Evolutionary conservation across 495 filamentous ascomycete species (phyloP), one percentile per base, ranked within the genome.

Genomic region (Hypoxylon crocopeplum): DNA sequence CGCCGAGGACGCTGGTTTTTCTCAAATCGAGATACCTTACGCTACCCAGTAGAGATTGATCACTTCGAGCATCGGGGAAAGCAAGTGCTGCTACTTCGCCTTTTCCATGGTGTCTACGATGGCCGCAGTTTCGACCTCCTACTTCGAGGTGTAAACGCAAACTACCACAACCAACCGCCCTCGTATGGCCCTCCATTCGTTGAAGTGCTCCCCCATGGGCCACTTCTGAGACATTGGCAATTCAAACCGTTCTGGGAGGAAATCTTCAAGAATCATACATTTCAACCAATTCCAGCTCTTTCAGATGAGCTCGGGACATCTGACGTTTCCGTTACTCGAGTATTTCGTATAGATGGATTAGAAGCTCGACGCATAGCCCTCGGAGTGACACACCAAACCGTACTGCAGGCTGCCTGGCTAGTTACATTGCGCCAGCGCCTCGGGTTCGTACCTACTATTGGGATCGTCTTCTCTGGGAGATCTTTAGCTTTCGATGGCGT

Each of bases 71-170:
- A 69, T 13, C 50, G 59, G 2, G 51, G 52, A 0, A 64, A 52
- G 16, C 64, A 57, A 3, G 54, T 81, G 0, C 70, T 93, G 24
- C 73, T 72, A 15, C 64, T 94, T 21, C 79, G 86, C 34, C 84
- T 94, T 0, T 93, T 94, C 71, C 93, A 98, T 66, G 90, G 84
- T 5, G 73, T 97, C 0, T 98, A 97, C 63, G 93, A 98, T 74
- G 93, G 88, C 1, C 88, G 83, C 62, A 93, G 90, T 48, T 78
- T 96, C 21, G 69, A 79, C 0, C 73, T 92, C 20, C 68, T 97
- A 0, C 72, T 97, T 12, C 72, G 79, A 4, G 72, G 78, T 17
- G 75, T 92, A 24, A 72, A 69, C n/a, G 46, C 64, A 22, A 69
- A 79, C 13, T 88, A 86, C 50, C 45, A 54, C 4, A 39, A 60